Conservation (phyloP, 257 asterid species). For the Nicotiana noctiflora region DNA sequence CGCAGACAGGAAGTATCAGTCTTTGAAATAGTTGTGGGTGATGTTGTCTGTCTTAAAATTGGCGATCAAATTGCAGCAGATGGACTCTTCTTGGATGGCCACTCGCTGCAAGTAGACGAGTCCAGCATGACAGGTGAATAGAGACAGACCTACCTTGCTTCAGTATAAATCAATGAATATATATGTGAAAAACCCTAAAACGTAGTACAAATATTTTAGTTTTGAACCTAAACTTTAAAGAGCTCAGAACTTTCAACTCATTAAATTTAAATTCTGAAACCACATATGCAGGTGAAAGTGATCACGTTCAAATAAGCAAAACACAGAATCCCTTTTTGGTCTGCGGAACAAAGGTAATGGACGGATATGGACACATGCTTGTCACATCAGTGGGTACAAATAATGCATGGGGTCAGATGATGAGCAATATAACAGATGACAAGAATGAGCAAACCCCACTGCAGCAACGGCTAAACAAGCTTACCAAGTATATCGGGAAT, state of each 20-base stretch:
- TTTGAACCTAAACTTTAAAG: not conserved
- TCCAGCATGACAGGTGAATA: slow-evolving; percentile 30
- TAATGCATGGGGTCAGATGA: slow-evolving; percentile 34
- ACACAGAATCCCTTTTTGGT: slow-evolving; percentile 17
- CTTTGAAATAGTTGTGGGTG: slow-evolving; percentile 27
- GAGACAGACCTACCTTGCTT: not conserved
- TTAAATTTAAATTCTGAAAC: not conserved
- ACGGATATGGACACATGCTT: slow-evolving; percentile 23
- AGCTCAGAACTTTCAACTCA: not conserved
- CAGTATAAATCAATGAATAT: not conserved
- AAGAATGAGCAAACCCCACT: slow-evolving; percentile 11
- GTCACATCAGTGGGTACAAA: slow-evolving; percentile 26
- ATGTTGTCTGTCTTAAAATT: slow-evolving; percentile 29
- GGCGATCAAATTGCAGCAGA: slow-evolving; percentile 46
- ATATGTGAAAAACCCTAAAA: not conserved
- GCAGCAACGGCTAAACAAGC: not conserved
- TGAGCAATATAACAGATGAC: slow-evolving; percentile 18
- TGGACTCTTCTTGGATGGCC: slow-evolving; percentile 34
- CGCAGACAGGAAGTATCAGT: slow-evolving; percentile 20
- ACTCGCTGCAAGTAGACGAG: slow-evolving; percentile 34
- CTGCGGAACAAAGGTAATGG: slow-evolving; percentile 32
- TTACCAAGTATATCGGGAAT: slow-evolving; percentile 8
- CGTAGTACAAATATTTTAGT: not conserved
- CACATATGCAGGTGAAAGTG: slow-evolving; percentile 19
- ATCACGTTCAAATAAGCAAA: slow-evolving; percentile 14